phyloP scores from a whole-genome alignment of 352 stramenopile genomes.

The Phytophthora podocarpi region DNA sequence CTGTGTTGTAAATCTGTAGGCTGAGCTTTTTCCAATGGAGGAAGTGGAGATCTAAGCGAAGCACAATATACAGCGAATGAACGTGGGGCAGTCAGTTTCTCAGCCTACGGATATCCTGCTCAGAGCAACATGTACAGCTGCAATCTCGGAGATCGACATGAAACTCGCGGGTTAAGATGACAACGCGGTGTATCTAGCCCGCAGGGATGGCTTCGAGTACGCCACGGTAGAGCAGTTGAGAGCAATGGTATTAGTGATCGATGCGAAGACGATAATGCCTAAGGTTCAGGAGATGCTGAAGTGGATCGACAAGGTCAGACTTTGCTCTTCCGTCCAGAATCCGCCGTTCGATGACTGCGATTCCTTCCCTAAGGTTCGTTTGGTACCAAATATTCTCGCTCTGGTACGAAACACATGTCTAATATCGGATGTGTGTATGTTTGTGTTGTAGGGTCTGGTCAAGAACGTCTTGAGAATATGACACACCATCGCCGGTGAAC shows the following conservation, averaged over 20 bases:
- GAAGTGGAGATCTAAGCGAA: background rate
- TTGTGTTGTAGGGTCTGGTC: no score
- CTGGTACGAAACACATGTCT: constrained; percentile 3
- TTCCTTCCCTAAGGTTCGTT: background rate
- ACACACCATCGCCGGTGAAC: background rate
- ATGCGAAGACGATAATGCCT: background rate
- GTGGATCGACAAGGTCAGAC: background rate
- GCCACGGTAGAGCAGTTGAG: background rate
- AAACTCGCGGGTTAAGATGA: background rate
- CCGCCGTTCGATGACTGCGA: background rate
- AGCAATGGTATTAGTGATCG: constrained; percentile 1
- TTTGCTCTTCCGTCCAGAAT: no score
- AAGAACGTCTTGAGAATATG: constrained; percentile 16
- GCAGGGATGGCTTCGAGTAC: constrained; percentile 2
- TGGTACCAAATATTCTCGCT: no score
- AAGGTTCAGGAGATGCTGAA: background rate
- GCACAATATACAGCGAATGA: background rate
- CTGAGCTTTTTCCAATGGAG: background rate
- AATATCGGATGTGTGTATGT: no score
- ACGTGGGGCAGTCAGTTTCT: background rate
- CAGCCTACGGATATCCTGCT: background rate
- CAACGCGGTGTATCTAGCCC: background rate
- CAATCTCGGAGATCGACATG: constrained; percentile 6
- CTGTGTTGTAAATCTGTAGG: background rate
- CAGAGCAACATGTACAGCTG: background rate